Conservation (phyloP, 768 basidiomycete genomes). For the Trametes coccinea region DNA sequence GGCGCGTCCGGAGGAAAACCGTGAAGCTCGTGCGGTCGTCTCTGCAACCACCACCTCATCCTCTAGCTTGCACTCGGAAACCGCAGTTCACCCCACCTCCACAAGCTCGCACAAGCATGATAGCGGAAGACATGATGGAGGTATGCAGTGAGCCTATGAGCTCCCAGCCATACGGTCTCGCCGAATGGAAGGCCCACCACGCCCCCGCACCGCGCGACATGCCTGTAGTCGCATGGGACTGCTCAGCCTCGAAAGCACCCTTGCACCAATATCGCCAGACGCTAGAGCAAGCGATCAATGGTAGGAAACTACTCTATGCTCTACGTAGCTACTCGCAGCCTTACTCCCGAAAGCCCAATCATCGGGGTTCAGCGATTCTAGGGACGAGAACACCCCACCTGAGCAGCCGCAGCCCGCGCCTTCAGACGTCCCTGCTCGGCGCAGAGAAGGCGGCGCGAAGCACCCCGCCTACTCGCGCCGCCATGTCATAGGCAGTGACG, state of each 20-base stretch:
- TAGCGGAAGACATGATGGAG: constrained; percentile 1
- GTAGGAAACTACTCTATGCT: background rate
- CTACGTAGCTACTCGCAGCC: no score
- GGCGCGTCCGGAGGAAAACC: background rate
- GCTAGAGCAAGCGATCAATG: no score
- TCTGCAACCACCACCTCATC: background rate
- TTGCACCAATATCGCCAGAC: background rate
- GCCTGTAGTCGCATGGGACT: background rate
- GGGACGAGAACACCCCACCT: no score
- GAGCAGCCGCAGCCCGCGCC: background rate
- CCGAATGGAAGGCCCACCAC: background rate
- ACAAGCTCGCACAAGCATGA: background rate
- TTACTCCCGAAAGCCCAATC: background rate
- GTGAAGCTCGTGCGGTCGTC: background rate
- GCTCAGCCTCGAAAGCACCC: background rate
- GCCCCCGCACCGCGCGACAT: background rate
- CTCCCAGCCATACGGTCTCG: background rate
- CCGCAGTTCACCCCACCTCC: background rate
- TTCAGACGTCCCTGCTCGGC: background rate
- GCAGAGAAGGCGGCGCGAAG: background rate
- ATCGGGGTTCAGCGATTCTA: background rate
- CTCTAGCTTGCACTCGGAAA: background rate
- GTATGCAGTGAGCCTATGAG: background rate
- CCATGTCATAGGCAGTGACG: background rate
- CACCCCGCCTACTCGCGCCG: constrained; percentile 2